Evolutionary conservation across 169 alveolate species (phyloP), one percentile per base, ranked within the genome.

Genomic region (Plasmodium ovale): DNA sequence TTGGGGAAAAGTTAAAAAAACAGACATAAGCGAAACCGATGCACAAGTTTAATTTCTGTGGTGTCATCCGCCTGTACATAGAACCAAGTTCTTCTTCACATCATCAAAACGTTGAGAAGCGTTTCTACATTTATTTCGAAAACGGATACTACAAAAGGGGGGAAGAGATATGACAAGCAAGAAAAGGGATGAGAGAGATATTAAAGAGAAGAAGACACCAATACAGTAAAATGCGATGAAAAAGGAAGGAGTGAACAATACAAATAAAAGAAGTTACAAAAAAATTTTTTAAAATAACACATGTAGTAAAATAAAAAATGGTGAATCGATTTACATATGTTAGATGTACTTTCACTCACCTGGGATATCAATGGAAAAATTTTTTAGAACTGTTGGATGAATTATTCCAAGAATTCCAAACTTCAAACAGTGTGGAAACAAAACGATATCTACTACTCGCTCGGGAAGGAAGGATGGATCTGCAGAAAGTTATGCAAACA

Each of bases 381-480:
- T 94, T 68, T 95, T 92, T 3, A 98, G 79, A 56, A 98, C 99
- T 53, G 95, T 94, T 1, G 99, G 99, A 91, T 98, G 99, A 39
- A 98, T 84, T 49, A 98, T 95, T 16, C 99, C 99, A 90, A 97
- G 70, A 39, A 93, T 87, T 54, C 99, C 99, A 54, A 97, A 91
- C 33, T 58, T 70, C 60, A 94, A 51, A 37, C 64, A 64, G 37
- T 62, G 79, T 10, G 89, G 89, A 16, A 3, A 49, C 64, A 79
- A 64, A 33, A 79, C 70, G 5, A 79, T 79, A 35, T 79, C 79
- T 33, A 79, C 89, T 47, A 79, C 72, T 31, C 72, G 44, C 54
- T 87, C 94, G 49, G 31, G 49, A 23, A 72, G 53, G 49, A 54
- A 85, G 14, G 87, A 85, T 35, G 79, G 54, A 67, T 79, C 89